Evolutionary conservation across 768 basidiomycete genomes (phyloP), one percentile per base, ranked within the genome.

Genomic region (Pulveroboletus sp.): DNA sequence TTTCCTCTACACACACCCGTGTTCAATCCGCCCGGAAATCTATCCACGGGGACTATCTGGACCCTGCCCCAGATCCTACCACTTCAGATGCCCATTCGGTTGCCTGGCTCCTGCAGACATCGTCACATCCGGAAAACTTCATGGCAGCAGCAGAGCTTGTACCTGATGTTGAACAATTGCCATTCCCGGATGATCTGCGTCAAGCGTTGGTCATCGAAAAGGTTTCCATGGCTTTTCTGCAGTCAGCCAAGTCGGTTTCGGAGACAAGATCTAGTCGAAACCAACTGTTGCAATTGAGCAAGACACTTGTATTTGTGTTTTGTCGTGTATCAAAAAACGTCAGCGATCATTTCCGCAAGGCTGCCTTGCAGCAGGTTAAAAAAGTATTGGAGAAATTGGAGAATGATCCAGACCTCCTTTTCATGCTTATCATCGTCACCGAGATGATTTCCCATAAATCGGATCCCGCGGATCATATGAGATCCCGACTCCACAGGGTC

Each of bases 61-160:
- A 49, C 13, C 48, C 41, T 17, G 16, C 6, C 16, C 35, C 16
- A 7, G n/a, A 49, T n/a, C 23, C 2, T 11, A 12, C 23, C 17
- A n/a, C n/a, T n/a, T 44, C 35, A 29, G 43, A 50, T 20, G 22
- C 53, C 30, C 46, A n/a, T 27, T 30, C 56, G 6, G 51, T 63
- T 6, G 44, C 47, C 34, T 62, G 60, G 60, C 31, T 62, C 7
- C 45, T 62, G 11, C 49, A 56, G 19, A 61, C 43, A 3, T 61
- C 61, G 9, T 56, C 42, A 4, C 43, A 62, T 51, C 54, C 45
- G 5, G 54, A 44, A 31, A 29, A 36, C n/a, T 30, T 58, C 37
- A 42, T 47, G 31, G 39, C 46, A 13, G 56, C 51, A 16, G 56
- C 51, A 13, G 43, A 37, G 17, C 22, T 58, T 14, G 56, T 58